Evolutionary conservation across 192 early-diverging fungal species (phyloP), one percentile per base, ranked within the genome.

Genomic region (Lobulomyces angularis): DNA sequence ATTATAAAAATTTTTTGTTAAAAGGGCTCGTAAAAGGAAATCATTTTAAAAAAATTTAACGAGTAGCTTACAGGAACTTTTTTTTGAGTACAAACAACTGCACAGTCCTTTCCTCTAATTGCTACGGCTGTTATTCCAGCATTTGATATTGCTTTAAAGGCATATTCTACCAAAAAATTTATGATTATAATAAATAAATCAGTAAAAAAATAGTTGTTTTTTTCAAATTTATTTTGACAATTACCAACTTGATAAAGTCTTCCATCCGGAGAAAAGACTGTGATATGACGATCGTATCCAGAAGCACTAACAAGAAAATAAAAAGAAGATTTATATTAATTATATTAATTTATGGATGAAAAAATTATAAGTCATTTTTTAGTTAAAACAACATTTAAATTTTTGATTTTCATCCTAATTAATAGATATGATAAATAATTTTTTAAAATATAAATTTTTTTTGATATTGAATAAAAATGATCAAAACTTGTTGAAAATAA

Each of bases 91-190:
- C 83, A 86, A 33, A 97, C 76, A 25, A 97, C 93, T 27, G 81
- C 86, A 51, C 81, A 79, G 66, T 95, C 90, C 57, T 93, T 83
- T 35, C 96, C 96, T 41, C 90, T 79, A 27, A 99, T 79, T 34
- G 89, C 93, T 27, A 99, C 80, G 32, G 89, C 87, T 4, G 96
- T 99, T 52, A 93, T 65, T 31, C 90, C 93, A 18, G 85, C 77
- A 58, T 92, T 95, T 24, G 90, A 82, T 51, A 99, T 97, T n/a
- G 96, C 96, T 65, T 99, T 99, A 69, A 97, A 97, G 27, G 96
- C 93, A 70, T 99, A 99, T 58, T 99, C 96, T 93, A 66, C 33
- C n/a, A 4, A 14, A 22, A 17, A n/a, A 8, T 8, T 5, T 26
- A 5, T 9, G 21, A 48, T 27, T 19, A 16, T 50, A 14, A 5